phyloP scores from a whole-genome alignment of 2,329 filamentous ascomycete species.

The Sordariomycetes sp. region DNA sequence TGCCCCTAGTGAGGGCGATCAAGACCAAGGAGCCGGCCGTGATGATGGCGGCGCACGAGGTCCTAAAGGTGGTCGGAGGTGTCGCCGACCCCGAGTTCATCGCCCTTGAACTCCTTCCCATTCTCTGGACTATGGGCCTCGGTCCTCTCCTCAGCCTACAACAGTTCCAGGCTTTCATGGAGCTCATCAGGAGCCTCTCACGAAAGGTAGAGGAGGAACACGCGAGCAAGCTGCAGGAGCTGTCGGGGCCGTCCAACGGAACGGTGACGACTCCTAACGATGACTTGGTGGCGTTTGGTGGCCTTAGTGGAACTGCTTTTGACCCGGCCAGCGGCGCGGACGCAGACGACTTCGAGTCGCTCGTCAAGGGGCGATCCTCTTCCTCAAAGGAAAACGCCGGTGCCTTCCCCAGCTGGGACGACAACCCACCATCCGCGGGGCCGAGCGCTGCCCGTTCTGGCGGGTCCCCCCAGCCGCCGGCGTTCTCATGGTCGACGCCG shows the following conservation, averaged over 20 bases:
- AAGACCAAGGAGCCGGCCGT: slow-evolving; percentile 97
- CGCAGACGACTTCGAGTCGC: slow-evolving; percentile 72
- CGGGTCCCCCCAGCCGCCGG: slow-evolving; percentile 25
- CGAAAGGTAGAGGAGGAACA: slow-evolving; percentile 80
- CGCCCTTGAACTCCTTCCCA: slow-evolving; percentile 79
- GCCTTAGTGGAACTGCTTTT: slow-evolving; percentile 49
- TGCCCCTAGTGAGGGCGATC: slow-evolving; percentile 82
- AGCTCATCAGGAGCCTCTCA: slow-evolving; percentile 72
- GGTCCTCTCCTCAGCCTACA: slow-evolving; percentile 79
- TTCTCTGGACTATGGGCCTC: slow-evolving; percentile 85
- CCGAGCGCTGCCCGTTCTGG: background rate
- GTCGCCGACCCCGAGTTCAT: slow-evolving; percentile 83
- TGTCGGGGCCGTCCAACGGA: slow-evolving; percentile 50
- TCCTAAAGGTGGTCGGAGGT: slow-evolving; percentile 73
- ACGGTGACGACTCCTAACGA: slow-evolving; percentile 39
- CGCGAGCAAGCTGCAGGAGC: slow-evolving; percentile 74
- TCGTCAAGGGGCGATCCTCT: slow-evolving; percentile 61
- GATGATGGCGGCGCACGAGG: slow-evolving; percentile 84
- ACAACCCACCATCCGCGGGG: slow-evolving; percentile 14
- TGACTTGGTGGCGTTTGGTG: slow-evolving; percentile 63
- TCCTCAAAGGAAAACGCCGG: slow-evolving; percentile 28
- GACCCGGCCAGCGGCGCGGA: slow-evolving; percentile 41
- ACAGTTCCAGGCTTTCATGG: slow-evolving; percentile 87
- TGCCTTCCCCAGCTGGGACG: slow-evolving; percentile 37
- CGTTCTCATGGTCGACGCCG: slow-evolving; percentile 54